phyloP scores from a whole-genome alignment of 2,329 filamentous ascomycete species.

The Cordyceps farinosa region DNA sequence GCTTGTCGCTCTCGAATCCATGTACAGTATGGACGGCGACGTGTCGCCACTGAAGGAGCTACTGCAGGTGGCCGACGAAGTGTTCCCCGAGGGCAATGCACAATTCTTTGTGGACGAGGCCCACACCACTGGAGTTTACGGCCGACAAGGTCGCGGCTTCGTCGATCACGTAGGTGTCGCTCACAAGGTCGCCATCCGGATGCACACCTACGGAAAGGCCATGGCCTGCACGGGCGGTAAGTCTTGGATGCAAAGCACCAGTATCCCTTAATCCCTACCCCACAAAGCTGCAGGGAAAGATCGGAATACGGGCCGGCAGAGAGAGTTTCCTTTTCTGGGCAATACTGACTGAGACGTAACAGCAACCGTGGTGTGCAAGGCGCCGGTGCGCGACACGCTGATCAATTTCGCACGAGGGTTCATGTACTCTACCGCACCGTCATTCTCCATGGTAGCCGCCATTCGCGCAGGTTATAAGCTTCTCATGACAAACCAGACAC shows the following conservation, averaged over 20 bases:
- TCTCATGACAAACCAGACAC: conserved; percentile 18
- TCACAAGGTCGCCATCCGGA: conserved; percentile 41
- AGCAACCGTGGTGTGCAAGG: conserved; percentile 24
- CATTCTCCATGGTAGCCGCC: conserved; percentile 23
- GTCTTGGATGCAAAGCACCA: background rate
- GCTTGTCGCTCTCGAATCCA: conserved; percentile 36
- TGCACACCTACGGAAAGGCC: conserved; percentile 52
- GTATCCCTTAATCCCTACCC: background rate
- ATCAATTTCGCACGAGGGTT: conserved; percentile 23
- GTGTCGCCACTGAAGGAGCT: conserved; percentile 35
- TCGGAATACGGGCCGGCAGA: background rate
- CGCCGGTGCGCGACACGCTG: conserved; percentile 21
- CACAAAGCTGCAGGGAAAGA: background rate
- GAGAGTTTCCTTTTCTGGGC: background rate
- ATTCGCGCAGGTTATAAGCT: conserved; percentile 24
- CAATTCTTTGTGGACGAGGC: conserved; percentile 54
- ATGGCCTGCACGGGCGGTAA: conserved; percentile 37
- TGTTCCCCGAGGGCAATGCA: conserved; percentile 32
- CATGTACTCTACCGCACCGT: conserved; percentile 23
- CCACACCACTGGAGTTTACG: conserved; percentile 49
- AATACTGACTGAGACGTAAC: background rate
- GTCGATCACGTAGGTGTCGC: conserved; percentile 47
- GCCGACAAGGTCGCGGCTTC: conserved; percentile 44
- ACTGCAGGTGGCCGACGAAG: conserved; percentile 30
- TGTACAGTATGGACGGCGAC: conserved; percentile 46